Evolutionary conservation across 176 grass and related monocot genomes (phyloP).

Genomic region (Avena atlantica): DNA sequence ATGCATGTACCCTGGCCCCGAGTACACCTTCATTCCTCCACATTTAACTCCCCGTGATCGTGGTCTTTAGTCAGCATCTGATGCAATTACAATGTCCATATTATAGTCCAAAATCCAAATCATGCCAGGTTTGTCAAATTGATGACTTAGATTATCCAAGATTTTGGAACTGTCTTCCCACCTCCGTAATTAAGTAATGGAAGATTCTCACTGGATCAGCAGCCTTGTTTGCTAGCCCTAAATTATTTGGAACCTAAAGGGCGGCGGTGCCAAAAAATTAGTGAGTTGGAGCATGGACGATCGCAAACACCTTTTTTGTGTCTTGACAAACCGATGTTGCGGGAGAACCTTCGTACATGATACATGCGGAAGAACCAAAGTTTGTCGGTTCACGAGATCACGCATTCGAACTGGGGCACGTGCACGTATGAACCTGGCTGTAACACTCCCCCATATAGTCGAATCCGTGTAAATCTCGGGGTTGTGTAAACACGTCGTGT

Average conservation of each 20-base stretch:
- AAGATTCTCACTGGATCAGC: not conserved
- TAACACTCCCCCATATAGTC: too few relatives aligned
- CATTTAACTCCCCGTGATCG: constrained; percentile 22
- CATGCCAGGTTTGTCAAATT: too few relatives aligned
- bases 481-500: too few relatives aligned
- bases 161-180: not conserved
- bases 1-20: too few relatives aligned
- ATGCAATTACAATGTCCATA: not conserved
- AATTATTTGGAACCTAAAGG: constrained; percentile 24
- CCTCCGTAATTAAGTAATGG: not conserved
- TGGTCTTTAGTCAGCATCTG: not conserved
- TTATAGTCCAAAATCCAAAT: constrained; percentile 4
- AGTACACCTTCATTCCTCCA: too few relatives aligned
- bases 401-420: too few relatives aligned
- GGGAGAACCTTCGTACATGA: constrained; percentile 26
- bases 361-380: constrained; percentile 27
- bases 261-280: constrained; percentile 15
- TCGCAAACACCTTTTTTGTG: constrained; percentile 27
- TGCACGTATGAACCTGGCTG: too few relatives aligned
- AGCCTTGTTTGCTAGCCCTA: constrained; percentile 33
- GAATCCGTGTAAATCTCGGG: too few relatives aligned
- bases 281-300: constrained; percentile 20
- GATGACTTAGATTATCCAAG: too few relatives aligned
- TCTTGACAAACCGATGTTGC: constrained; percentile 28
- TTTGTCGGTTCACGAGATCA: too few relatives aligned